Evolutionary conservation across 768 basidiomycete genomes (phyloP).

Genomic region (Lactarius hengduanensis): DNA sequence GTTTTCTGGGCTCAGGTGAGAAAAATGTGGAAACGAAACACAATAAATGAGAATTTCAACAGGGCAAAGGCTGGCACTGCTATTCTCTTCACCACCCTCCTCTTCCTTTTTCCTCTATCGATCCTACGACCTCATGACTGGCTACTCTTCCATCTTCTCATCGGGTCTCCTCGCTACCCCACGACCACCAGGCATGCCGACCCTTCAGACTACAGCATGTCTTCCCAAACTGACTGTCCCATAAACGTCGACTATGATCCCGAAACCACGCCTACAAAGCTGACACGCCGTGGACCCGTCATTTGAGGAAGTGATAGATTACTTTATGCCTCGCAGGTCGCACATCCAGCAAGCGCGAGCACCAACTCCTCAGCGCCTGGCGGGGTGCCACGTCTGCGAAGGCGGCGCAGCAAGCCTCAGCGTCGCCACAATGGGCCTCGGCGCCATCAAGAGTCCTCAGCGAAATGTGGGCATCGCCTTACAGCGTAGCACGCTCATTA

Average conservation of each 20-base stretch:
- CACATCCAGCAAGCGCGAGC: slow-evolving; percentile 30
- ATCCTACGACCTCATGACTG: slow-evolving; percentile 36
- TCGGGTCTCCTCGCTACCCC: slow-evolving; percentile 63
- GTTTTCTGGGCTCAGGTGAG: not conserved
- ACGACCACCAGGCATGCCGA: slow-evolving; percentile 24
- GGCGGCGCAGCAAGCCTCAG: slow-evolving; percentile 65
- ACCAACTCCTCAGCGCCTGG: slow-evolving; percentile 25
- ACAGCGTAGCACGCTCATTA: slow-evolving; percentile 49
- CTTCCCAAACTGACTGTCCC: slow-evolving; percentile 34
- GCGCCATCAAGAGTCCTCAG: slow-evolving; percentile 55
- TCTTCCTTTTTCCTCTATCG: not conserved
- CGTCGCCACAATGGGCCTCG: slow-evolving; percentile 52
- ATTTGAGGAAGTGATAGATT: slow-evolving; percentile 33
- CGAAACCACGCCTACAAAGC: slow-evolving; percentile 41
- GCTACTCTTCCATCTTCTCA: slow-evolving; percentile 68
- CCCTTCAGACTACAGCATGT: slow-evolving; percentile 30
- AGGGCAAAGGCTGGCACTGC: not conserved
- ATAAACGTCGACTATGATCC: slow-evolving; percentile 37
- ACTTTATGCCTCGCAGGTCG: slow-evolving; percentile 35
- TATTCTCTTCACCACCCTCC: not conserved
- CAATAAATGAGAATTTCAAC: slow-evolving; percentile 18
- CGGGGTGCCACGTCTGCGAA: slow-evolving; percentile 46
- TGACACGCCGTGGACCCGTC: slow-evolving; percentile 28
- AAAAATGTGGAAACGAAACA: not conserved
- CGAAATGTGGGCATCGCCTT: slow-evolving; percentile 51